Evolutionary conservation across 2,329 filamentous ascomycete genomes (phyloP), one percentile per base, ranked within the genome.

Genomic region (Cordyceps farinosa): DNA sequence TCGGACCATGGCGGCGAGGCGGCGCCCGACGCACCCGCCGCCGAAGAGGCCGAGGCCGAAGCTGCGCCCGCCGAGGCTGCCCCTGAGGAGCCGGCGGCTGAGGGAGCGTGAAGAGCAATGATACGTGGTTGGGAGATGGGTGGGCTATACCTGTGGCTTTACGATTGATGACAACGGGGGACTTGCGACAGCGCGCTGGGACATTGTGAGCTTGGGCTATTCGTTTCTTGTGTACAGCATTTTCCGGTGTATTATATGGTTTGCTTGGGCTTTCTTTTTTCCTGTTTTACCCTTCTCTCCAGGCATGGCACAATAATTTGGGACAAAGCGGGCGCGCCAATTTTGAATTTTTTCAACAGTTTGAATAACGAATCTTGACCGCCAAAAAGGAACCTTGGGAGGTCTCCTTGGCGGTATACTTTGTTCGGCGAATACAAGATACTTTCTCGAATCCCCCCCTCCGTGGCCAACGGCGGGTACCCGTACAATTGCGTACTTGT

Each of bases 211-310:
- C 11, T 27, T 13, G 7, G 5, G 13, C 32, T 51, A 3, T 36
- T 45, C 58, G 7, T 32, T 53, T 61, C 38, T 53, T 45, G 48
- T 53, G 58, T 61, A 61, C 38, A 61, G 48, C 38, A 36, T 45
- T 53, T 61, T 22, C 22, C 22, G 10, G 38, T 61, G 58, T 61
- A 61, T 52, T 61, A 36, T 53, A 61, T 34, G 6, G 36, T 36
- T 40, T 17, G 30, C n/a, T 53, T 2, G 3, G 3, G n/a, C 9
- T 6, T 40, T 27, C 4, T 8, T 29, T 30, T 53, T 27, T 17
- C 29, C 22, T 3, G 27, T 27, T 27, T 8, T 9, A 4, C 17
- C 15, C 10, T 44, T 29, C 10, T 34, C 30, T 3, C 27, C 15
- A 4, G 30, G n/a, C 40, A n/a, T 32, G 27, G 3, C 22, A 45